Evolutionary conservation across 2,329 filamentous ascomycete species (phyloP).

Genomic region (Paraphaeosphaeria sporulosa): DNA sequence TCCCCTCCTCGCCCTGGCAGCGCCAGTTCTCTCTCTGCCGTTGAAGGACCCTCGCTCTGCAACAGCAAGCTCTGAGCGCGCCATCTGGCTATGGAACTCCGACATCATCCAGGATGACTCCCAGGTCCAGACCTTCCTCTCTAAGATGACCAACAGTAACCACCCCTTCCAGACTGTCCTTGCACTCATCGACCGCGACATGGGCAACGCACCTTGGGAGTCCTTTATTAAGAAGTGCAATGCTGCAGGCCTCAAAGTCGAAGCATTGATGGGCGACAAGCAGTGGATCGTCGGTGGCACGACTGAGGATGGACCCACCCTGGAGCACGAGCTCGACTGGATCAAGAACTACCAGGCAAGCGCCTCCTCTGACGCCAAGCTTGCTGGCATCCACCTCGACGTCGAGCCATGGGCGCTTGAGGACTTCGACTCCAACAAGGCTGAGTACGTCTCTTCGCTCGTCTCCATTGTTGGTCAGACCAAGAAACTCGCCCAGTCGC

Average conservation of each 20-base stretch:
- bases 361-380: slow-evolving; percentile 12
- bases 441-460: slow-evolving; percentile 11
- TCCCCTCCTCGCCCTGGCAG: slow-evolving; percentile 14
- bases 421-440: slow-evolving; percentile 15
- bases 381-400: slow-evolving; percentile 20
- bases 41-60: not conserved
- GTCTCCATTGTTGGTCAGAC: slow-evolving; percentile 12
- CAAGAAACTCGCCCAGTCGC: slow-evolving; percentile 1
- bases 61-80: slow-evolving; percentile 9
- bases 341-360: slow-evolving; percentile 17
- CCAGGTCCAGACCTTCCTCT: slow-evolving; percentile 14
- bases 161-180: slow-evolving; percentile 15
- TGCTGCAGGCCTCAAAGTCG: slow-evolving; percentile 16
- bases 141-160: slow-evolving; percentile 8
- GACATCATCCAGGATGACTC: slow-evolving; percentile 16
- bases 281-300: slow-evolving; percentile 18
- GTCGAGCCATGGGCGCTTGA: slow-evolving; percentile 21
- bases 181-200: slow-evolving; percentile 21
- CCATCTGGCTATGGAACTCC: slow-evolving; percentile 21
- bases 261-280: slow-evolving; percentile 18
- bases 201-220: slow-evolving; percentile 13
- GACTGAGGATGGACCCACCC: slow-evolving; percentile 15
- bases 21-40: slow-evolving; percentile 12
- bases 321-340: slow-evolving; percentile 17
- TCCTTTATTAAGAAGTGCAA: slow-evolving; percentile 19